Percentiles rank a stretch among this genome's conserved stretches.
phyloP scores from a whole-genome alignment of 371 early-diverging fungal genomes.

The Catenaria anguillulae region DNA sequence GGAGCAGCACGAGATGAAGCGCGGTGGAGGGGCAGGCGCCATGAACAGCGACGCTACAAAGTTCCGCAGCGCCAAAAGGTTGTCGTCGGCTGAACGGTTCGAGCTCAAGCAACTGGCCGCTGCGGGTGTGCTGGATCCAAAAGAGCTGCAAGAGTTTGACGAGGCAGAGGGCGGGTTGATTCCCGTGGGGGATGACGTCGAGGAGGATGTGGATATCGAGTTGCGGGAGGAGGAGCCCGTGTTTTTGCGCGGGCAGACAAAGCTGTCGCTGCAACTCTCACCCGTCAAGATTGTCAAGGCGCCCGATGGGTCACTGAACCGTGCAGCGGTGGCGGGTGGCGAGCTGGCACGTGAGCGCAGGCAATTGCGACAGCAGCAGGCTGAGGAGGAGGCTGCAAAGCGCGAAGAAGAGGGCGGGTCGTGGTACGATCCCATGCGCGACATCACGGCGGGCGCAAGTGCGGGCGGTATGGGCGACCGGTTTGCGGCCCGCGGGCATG shows the following conservation, averaged over 20 bases:
- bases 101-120: slow-evolving; percentile 94
- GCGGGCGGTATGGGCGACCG: slow-evolving; percentile 20
- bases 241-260: slow-evolving; percentile 85
- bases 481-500: slow-evolving; percentile 14
- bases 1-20: slow-evolving; percentile 19
- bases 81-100: slow-evolving; percentile 91
- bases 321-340: slow-evolving; percentile 85
- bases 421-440: slow-evolving; percentile 93
- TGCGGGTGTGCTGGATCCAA: slow-evolving; percentile 71
- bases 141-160: slow-evolving; percentile 73
- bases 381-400: slow-evolving; percentile 72
- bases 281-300: slow-evolving; percentile 94
- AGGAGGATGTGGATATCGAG: slow-evolving; percentile 94
- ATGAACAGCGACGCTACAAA: slow-evolving; percentile 25
- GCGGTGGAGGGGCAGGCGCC: slow-evolving; percentile 32
- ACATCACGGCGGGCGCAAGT: slow-evolving; percentile 65
- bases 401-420: slow-evolving; percentile 69
- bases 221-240: slow-evolving; percentile 86
- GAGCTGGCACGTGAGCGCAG: slow-evolving; percentile 84
- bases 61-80: slow-evolving; percentile 53
- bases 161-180: slow-evolving; percentile 30
- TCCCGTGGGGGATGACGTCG: slow-evolving; percentile 61
- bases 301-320: slow-evolving; percentile 89
- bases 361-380: slow-evolving; percentile 69
- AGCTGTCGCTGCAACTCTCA: slow-evolving; percentile 63